phyloP scores from a whole-genome alignment of 768 basidiomycete genomes.

The Pluteus cervinus region DNA sequence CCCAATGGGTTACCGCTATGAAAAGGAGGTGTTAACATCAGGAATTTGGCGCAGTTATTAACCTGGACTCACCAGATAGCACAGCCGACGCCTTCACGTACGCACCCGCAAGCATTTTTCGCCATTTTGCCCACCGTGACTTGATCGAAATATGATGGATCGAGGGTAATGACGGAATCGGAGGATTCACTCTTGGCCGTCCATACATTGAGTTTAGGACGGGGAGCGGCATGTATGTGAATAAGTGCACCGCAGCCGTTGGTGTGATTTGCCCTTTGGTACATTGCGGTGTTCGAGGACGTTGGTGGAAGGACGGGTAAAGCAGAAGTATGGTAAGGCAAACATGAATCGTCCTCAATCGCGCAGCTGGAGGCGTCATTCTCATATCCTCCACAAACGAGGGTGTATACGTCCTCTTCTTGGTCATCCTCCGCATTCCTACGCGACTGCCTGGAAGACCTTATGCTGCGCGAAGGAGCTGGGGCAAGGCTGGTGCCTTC shows the following conservation, averaged over 20 bases:
- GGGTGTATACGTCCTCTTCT: conserved; percentile 19
- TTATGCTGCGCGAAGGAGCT: background rate
- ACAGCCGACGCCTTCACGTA: conserved; percentile 65
- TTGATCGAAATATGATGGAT: conserved; percentile 53
- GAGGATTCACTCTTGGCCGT: conserved; percentile 48
- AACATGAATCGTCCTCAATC: conserved; percentile 14
- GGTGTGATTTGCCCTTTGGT: conserved; percentile 7
- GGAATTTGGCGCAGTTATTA: background rate
- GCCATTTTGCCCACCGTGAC: conserved; percentile 41
- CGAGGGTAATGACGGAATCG: conserved; percentile 48
- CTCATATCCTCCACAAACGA: conserved; percentile 22
- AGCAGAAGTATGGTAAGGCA: conserved; percentile 32
- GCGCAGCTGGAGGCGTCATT: conserved; percentile 3
- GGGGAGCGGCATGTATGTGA: conserved; percentile 49
- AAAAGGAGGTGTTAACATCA: conserved; percentile 1
- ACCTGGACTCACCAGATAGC: conserved; percentile 40
- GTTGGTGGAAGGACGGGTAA: conserved; percentile 20
- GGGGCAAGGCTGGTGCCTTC: background rate
- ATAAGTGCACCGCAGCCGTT: conserved; percentile 64
- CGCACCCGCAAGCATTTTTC: conserved; percentile 56
- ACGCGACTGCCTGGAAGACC: conserved; percentile 6
- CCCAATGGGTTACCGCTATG: conserved; percentile 8
- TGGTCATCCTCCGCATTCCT: conserved; percentile 7
- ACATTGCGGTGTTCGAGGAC: conserved; percentile 16
- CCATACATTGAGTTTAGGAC: conserved; percentile 50